Evolutionary conservation across 371 early-diverging fungal species (phyloP), one percentile per base, ranked within the genome.

Genomic region (Nematocida parisii): DNA sequence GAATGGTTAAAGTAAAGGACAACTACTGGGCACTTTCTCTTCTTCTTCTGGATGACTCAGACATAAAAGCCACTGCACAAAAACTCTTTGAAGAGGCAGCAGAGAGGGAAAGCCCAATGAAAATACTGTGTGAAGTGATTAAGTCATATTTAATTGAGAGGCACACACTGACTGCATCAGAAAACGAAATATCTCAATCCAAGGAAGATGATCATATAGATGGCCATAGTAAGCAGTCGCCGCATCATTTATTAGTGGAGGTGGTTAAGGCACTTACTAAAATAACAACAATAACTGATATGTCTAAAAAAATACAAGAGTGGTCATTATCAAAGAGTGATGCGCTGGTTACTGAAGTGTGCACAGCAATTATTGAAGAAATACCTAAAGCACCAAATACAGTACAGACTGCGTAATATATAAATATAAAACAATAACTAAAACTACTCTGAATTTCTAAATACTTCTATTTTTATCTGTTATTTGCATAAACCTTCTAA

Each of bases 11-110:
- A 45, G 44, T 77, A 4, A 77, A 77, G 62, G 68, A 60, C 3
- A 77, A 66, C 54, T 56, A 77, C 80, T 77, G 80, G 80, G 54
- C 5, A 54, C 72, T 77, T 24, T 39, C 80, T n/a, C n/a, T 13
- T 7, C 52, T 77, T 6, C 80, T 77, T 15, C 55, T 67, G 45
- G 50, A 75, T 24, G 47, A 66, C n/a, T 9, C 22, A 45, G 71
- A 67, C 5, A 33, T 68, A 9, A 20, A 46, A 22, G 42, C 11
- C 11, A 56, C 40, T 1, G 39, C 70, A 2, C 55, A 67, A n/a
- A 46, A 66, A 39, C 80, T 77, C 24, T 67, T 77, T 56, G 70
- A 77, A 57, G 68, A 77, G 33, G 70, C 60, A 20, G 11, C 61
- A 27, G 80, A 77, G 22, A 55, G 57, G 71, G 80, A 77, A 27